Evolutionary conservation across 805 yeast species (phyloP).

Genomic region (Naumovozyma castellii): DNA sequence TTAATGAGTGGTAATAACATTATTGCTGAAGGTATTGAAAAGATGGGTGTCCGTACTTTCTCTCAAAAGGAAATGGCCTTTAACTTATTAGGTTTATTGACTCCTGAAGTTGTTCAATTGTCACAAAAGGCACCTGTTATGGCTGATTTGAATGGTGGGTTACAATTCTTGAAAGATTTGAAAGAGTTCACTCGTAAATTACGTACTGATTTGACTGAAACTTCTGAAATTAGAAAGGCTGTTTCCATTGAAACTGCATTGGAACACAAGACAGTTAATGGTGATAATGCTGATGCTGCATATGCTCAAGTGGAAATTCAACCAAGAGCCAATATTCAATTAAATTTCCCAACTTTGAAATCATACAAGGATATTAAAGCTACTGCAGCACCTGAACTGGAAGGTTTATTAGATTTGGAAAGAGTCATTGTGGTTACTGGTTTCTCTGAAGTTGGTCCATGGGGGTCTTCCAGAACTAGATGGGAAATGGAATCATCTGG

Average conservation of each 20-base stretch:
- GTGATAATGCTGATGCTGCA: slow-evolving; percentile 80
- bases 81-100: slow-evolving; percentile 88
- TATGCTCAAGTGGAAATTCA: slow-evolving; percentile 67
- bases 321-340: slow-evolving; percentile 92
- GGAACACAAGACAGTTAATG: slow-evolving; percentile 73
- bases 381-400: slow-evolving; percentile 58
- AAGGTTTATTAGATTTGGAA: slow-evolving; percentile 87
- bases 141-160: slow-evolving; percentile 98
- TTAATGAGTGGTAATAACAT: slow-evolving; percentile 95
- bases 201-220: slow-evolving; percentile 62
- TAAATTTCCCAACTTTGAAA: slow-evolving; percentile 85
- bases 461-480: slow-evolving; percentile 98
- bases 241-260: slow-evolving; percentile 88
- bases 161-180: slow-evolving; percentile 85
- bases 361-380: slow-evolving; percentile 63
- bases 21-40: slow-evolving; percentile 95
- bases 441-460: slow-evolving; percentile 97
- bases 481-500: slow-evolving; percentile 99
- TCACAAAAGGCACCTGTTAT: slow-evolving; percentile 91
- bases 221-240: slow-evolving; percentile 89
- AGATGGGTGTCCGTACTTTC: slow-evolving; percentile 93
- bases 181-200: slow-evolving; percentile 76
- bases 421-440: slow-evolving; percentile 93
- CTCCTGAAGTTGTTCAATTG: slow-evolving; percentile 71
- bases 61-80: slow-evolving; percentile 99